Conservation (phyloP, 2,329 filamentous ascomycete species). For the Orbilia javanica region DNA sequence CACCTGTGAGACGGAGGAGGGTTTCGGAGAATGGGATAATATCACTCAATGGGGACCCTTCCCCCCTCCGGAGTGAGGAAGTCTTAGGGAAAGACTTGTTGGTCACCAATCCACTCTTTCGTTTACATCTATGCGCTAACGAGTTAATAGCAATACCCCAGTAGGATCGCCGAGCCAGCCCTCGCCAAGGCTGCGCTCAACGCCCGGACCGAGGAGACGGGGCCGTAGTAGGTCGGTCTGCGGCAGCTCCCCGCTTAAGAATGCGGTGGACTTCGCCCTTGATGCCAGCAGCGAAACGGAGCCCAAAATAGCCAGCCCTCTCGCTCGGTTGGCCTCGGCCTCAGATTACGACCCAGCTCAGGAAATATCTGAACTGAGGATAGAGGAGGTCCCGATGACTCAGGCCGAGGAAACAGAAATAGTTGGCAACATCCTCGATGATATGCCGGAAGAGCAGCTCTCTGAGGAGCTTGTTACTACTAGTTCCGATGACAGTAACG, state of each 20-base stretch:
- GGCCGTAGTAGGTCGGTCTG: constrained; percentile 36
- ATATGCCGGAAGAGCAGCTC: neutral
- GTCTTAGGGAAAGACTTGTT: constrained; percentile 34
- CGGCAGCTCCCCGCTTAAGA: constrained; percentile 57
- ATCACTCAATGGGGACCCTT: constrained; percentile 33
- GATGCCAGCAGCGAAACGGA: neutral
- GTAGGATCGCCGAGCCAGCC: constrained; percentile 9
- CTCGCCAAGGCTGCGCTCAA: constrained; percentile 19
- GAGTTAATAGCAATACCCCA: constrained; percentile 2
- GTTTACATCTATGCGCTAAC: neutral
- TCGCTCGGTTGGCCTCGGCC: constrained; percentile 10
- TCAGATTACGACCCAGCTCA: constrained; percentile 41
- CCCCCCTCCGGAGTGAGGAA: constrained; percentile 46
- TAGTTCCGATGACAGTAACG: constrained; percentile 13
- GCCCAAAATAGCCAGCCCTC: constrained; percentile 21
- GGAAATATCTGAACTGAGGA: constrained; percentile 49
- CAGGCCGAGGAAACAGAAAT: neutral
- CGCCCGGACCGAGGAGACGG: constrained; percentile 16
- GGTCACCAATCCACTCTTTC: neutral
- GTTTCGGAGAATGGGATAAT: constrained; percentile 36
- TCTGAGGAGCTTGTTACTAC: neutral
- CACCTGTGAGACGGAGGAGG: constrained; percentile 26
- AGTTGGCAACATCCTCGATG: constrained; percentile 12
- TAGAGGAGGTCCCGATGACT: constrained; percentile 42
- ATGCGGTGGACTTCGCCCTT: constrained; percentile 48